Conservation (phyloP, 139 green algal species). For the Micractinium sp. region DNA sequence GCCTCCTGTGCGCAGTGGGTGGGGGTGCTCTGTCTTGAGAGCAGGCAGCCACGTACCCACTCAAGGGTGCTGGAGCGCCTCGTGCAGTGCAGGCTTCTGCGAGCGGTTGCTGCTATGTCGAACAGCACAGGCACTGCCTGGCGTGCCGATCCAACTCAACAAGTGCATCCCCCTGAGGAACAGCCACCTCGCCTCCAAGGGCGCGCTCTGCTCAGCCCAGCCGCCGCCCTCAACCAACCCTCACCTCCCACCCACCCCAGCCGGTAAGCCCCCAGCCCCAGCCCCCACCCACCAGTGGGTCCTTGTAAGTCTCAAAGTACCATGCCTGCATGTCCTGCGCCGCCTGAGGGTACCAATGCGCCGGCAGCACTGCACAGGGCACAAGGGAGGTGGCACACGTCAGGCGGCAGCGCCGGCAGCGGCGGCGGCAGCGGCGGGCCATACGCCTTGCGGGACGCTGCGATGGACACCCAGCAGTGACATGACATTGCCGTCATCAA, state of each 20-base stretch:
- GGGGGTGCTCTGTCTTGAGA: too few species aligned
- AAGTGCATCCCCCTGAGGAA: too few species aligned
- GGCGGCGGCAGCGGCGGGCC: not conserved
- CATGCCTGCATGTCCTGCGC: slow-evolving; percentile 37
- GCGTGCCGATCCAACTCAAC: too few species aligned
- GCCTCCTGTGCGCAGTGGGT: too few species aligned
- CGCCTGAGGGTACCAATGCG: slow-evolving; percentile 43
- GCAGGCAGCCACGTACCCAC: too few species aligned
- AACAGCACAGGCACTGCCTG: too few species aligned
- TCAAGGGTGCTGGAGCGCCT: too few species aligned
- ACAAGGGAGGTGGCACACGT: not conserved
- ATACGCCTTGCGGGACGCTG: not conserved
- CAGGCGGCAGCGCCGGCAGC: not conserved
- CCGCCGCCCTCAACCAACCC: too few species aligned
- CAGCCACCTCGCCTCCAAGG: not conserved
- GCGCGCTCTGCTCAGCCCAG: not conserved
- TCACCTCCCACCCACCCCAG: not conserved
- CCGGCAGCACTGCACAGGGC: slow-evolving; percentile 48
- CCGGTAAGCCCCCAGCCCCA: not conserved
- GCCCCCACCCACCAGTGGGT: slow-evolving; percentile 64
- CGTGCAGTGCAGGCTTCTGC: too few species aligned
- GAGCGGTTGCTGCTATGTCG: too few species aligned
- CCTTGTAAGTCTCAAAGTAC: slow-evolving; percentile 65
- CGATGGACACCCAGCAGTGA: not conserved
- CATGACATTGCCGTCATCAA: not conserved